These are phyloP conservation scores for Elsinoe arachidis DNA, from an alignment of 2,329 filamentous ascomycete genomes.

Conservation along the genomic window DNA sequence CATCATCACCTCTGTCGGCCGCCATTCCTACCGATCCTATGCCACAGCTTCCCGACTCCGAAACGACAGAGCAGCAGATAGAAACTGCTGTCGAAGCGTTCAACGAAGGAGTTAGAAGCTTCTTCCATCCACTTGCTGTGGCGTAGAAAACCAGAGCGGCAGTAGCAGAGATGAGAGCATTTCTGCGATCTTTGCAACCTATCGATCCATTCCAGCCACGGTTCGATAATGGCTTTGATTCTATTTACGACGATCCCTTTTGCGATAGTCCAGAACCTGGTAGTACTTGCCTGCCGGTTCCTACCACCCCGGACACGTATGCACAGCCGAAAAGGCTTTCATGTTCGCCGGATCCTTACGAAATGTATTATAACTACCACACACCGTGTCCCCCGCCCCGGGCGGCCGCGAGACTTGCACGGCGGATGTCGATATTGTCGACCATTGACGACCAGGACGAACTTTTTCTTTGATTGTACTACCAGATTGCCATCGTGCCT, in stretches of 20 bases:
- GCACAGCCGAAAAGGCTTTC: not conserved
- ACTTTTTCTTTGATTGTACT: not conserved
- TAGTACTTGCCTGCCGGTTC: not conserved
- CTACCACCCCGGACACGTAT: not conserved
- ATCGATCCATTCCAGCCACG: not conserved
- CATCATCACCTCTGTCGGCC: not conserved
- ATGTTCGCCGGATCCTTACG: not conserved
- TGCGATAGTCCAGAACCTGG: not conserved
- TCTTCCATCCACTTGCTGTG: slow-evolving; percentile 8
- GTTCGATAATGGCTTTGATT: not conserved
- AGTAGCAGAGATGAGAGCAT: not conserved
- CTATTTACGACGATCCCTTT: not conserved
- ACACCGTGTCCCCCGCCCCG: not conserved
- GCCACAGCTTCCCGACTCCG: not conserved
- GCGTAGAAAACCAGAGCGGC: slow-evolving; percentile 6
- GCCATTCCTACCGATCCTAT: not conserved
- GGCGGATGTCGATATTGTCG: not conserved
- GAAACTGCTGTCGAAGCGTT: not conserved
- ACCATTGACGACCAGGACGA: not conserved
- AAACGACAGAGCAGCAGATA: not conserved
- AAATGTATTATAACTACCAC: not conserved
- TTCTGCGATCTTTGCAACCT: not conserved
- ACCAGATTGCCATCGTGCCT: not conserved
- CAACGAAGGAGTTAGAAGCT: not conserved
- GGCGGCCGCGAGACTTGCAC: not conserved